Percentiles rank a stretch among this genome's conserved stretches.
phyloP scores from a whole-genome alignment of 495 filamentous ascomycete species.

The Hypoxylon intermedium region DNA sequence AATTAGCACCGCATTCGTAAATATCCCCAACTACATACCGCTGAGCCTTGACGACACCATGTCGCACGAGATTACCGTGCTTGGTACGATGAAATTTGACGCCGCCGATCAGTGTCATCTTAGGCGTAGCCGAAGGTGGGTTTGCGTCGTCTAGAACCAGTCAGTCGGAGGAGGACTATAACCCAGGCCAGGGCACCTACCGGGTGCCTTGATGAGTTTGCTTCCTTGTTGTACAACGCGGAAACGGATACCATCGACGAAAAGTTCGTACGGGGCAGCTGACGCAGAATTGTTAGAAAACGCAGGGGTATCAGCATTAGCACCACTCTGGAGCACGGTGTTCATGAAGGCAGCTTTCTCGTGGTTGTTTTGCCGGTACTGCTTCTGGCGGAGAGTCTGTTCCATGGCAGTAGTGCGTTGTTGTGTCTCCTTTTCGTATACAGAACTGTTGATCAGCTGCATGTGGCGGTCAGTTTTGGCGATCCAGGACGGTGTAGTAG shows the following conservation, averaged over 20 bases:
- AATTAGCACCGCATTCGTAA: conserved; percentile 18
- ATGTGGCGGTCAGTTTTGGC: conserved; percentile 82
- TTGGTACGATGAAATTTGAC: conserved; percentile 90
- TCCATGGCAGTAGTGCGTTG: conserved; percentile 77
- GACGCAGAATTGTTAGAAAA: conserved; percentile 44
- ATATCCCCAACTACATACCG: conserved; percentile 59
- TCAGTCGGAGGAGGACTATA: conserved; percentile 49
- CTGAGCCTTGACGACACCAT: conserved; percentile 69
- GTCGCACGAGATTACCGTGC: conserved; percentile 86
- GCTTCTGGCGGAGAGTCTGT: conserved; percentile 68
- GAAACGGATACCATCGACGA: conserved; percentile 79
- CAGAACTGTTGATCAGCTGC: conserved; percentile 84
- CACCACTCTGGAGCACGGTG: conserved; percentile 46
- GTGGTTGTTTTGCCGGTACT: conserved; percentile 63
- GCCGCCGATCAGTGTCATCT: conserved; percentile 76
- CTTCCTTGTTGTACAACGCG: conserved; percentile 77
- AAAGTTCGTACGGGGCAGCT: conserved; percentile 66
- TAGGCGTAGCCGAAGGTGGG: conserved; percentile 75
- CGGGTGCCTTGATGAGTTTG: conserved; percentile 78
- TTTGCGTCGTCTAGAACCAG: conserved; percentile 65
- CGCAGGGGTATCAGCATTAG: conserved; percentile 42
- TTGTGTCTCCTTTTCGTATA: conserved; percentile 79
- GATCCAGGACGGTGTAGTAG: conserved; percentile 67
- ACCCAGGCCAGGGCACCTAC: conserved; percentile 53
- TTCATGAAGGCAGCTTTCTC: conserved; percentile 66